These are phyloP conservation scores for Aspergillus sclerotiicarbonarius DNA, from an alignment of 495 filamentous ascomycete genomes.

Conservation along the genomic window DNA sequence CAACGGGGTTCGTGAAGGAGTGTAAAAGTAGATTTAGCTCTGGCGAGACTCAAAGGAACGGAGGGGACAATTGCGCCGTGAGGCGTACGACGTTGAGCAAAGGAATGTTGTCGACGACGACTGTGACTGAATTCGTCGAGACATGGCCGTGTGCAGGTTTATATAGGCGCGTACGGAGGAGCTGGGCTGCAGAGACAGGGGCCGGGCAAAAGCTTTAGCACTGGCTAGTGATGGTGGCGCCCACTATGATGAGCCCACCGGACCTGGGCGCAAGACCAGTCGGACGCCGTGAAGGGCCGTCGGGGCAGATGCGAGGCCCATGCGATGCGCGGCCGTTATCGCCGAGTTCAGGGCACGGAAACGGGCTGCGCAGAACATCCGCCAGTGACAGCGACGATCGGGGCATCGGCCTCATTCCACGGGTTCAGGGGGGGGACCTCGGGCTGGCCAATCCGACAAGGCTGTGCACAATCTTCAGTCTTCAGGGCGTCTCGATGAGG, in stretches of 20 bases:
- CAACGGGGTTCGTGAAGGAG: neutral
- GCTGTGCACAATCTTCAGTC: too few relatives aligned
- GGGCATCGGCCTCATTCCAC: neutral
- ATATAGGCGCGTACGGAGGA: neutral
- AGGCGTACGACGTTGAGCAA: neutral
- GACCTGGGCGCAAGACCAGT: slow-evolving; percentile 33
- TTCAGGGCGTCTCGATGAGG: too few relatives aligned
- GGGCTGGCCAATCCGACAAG: neutral
- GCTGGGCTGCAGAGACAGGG: neutral
- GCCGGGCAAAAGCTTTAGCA: slow-evolving; percentile 4
- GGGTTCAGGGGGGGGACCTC: neutral
- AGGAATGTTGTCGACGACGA: slow-evolving; percentile 1
- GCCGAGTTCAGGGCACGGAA: neutral
- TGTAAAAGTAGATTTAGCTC: neutral
- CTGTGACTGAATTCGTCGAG: neutral
- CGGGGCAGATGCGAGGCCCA: slow-evolving; percentile 10
- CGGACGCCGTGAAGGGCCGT: slow-evolving; percentile 15
- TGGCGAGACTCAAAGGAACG: neutral
- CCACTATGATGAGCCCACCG: slow-evolving; percentile 28
- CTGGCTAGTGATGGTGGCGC: slow-evolving; percentile 16
- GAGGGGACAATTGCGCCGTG: neutral
- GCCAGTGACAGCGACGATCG: too few relatives aligned
- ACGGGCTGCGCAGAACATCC: neutral
- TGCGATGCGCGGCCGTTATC: slow-evolving; percentile 11
- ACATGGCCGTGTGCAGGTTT: neutral